These are phyloP conservation scores for Phytopythium boreale DNA, from an alignment of 352 stramenopile species.

Conservation along the genomic window DNA sequence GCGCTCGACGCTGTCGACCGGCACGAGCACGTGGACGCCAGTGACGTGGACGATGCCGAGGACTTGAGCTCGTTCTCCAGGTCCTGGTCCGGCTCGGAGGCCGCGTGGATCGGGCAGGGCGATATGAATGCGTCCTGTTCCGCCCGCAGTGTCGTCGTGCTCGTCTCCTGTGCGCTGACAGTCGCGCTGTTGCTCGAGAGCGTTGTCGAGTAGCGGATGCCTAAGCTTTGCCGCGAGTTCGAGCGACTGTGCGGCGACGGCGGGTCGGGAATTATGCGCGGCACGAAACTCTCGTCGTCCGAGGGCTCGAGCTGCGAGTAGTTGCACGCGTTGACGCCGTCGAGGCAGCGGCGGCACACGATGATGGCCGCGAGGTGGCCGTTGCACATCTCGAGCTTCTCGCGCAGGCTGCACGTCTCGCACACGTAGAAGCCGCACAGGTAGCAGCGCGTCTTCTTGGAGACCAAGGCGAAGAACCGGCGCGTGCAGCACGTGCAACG, in stretches of 20 bases:
- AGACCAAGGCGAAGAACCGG: conserved; percentile 12
- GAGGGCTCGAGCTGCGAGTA: conserved; percentile 7
- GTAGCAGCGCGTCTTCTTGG: conserved; percentile 19
- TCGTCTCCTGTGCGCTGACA: not conserved
- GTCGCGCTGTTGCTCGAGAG: not conserved
- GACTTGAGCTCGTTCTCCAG: not conserved
- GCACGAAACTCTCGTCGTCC: not conserved
- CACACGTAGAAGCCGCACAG: conserved; percentile 31
- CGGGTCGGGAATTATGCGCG: not conserved
- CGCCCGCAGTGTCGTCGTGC: too few species aligned
- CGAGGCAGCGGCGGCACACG: conserved; percentile 20
- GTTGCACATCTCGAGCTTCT: conserved; percentile 32
- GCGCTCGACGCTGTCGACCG: not conserved
- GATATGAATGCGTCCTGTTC: not conserved
- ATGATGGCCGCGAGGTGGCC: conserved; percentile 19
- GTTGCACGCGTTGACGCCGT: conserved; percentile 20
- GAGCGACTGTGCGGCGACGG: not conserved
- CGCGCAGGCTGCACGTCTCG: conserved; percentile 13
- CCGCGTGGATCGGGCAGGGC: not conserved
- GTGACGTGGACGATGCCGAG: not conserved
- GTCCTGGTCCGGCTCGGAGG: not conserved
- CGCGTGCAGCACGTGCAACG: conserved; percentile 32
- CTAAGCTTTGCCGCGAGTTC: not conserved
- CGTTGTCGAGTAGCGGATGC: not conserved
- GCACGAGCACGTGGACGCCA: not conserved